Percentiles rank a stretch among this genome's conserved stretches.
phyloP scores from a whole-genome alignment of 1,139 yeast species.

The Diutina neorugosa region DNA sequence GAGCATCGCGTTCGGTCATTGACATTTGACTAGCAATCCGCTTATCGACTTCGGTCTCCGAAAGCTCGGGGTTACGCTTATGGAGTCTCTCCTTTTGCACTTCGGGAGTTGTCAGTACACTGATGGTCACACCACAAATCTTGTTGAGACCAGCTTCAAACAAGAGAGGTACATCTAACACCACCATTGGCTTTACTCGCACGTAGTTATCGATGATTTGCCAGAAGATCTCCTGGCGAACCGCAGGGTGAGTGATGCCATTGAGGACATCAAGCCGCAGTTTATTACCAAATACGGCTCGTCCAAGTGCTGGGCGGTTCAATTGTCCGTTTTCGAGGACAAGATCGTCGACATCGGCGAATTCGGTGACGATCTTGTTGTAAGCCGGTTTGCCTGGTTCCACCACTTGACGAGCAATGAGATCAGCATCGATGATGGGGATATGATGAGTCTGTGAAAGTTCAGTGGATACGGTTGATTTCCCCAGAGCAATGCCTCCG shows the following conservation, averaged over 20 bases:
- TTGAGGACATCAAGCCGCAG: slow-evolving; percentile 48
- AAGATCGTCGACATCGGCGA: slow-evolving; percentile 45
- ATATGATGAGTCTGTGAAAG: slow-evolving; percentile 26
- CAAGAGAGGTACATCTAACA: slow-evolving; percentile 81
- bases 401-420: slow-evolving; percentile 76
- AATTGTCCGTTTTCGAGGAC: slow-evolving; percentile 39
- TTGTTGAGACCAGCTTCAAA: slow-evolving; percentile 68
- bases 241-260: slow-evolving; percentile 81
- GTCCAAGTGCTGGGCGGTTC: slow-evolving; percentile 67
- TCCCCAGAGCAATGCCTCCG: slow-evolving; percentile 95
- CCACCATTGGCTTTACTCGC: slow-evolving; percentile 37
- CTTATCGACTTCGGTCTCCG: slow-evolving; percentile 53
- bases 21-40: slow-evolving; percentile 75
- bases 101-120: slow-evolving; percentile 50
- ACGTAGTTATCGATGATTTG: slow-evolving; percentile 49
- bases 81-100: slow-evolving; percentile 53
- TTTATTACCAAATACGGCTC: slow-evolving; percentile 60
- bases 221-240: slow-evolving; percentile 52
- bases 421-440: slow-evolving; percentile 78
- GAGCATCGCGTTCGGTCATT: slow-evolving; percentile 38
- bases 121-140: slow-evolving; percentile 61
- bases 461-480: slow-evolving; percentile 73
- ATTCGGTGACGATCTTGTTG: slow-evolving; percentile 47
- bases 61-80: slow-evolving; percentile 54
- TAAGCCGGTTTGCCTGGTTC: slow-evolving; percentile 71